These are phyloP conservation scores for Sambucus nigra DNA, from an alignment of 129 eudicot genomes.

Conservation along the genomic window DNA sequence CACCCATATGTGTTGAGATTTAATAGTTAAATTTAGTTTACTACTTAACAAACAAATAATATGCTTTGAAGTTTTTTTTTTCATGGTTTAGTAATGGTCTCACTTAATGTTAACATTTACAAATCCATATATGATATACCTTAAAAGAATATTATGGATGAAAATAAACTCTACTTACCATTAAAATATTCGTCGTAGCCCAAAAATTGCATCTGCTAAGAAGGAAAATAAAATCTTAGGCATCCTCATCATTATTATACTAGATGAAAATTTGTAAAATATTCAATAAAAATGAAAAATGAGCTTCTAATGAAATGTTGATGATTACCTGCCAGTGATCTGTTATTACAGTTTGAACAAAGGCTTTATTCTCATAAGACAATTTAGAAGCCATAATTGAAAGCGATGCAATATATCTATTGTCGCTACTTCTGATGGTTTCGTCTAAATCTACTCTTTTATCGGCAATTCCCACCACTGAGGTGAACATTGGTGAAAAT, in stretches of 20 bases:
- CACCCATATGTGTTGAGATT: too few species aligned
- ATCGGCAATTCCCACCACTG: conserved; percentile 46
- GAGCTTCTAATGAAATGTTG: background rate
- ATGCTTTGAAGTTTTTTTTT: too few species aligned
- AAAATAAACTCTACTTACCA: conserved; percentile 27
- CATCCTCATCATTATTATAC: background rate
- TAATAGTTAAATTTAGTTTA: too few species aligned
- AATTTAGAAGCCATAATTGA: conserved; percentile 68
- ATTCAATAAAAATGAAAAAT: background rate
- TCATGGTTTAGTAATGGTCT: too few species aligned
- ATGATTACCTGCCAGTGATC: conserved; percentile 53
- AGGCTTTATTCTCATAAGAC: conserved; percentile 45
- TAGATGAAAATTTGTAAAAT: background rate
- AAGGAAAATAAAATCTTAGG: background rate
- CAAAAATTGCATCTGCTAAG: conserved; percentile 59
- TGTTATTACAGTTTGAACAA: conserved; percentile 27
- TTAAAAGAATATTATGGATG: too few species aligned
- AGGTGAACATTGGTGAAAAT: conserved; percentile 26
- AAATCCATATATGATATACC: too few species aligned
- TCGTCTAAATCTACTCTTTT: conserved; percentile 33
- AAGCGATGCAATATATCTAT: conserved; percentile 29
- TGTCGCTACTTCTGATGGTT: conserved; percentile 18
- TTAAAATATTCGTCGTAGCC: conserved; percentile 51
- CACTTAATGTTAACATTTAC: too few species aligned
- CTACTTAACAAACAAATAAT: too few species aligned